phyloP scores from a whole-genome alignment of 768 basidiomycete species.

The Pulveroboletus sp. region DNA sequence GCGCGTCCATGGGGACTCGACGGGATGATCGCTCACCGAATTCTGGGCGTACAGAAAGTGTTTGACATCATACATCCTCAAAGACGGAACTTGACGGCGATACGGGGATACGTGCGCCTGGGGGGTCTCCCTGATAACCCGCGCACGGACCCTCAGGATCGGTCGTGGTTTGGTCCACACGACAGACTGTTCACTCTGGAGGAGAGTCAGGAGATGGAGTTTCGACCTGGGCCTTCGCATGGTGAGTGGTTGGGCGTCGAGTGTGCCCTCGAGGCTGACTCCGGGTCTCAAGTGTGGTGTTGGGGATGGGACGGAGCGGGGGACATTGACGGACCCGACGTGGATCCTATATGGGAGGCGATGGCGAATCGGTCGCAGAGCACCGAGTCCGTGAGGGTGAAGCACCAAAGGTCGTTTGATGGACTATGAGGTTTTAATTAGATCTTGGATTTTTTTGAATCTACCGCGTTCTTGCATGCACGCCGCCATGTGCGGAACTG shows the following conservation, averaged over 20 bases:
- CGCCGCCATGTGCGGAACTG: neutral
- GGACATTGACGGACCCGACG: constrained; percentile 95
- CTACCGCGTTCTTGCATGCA: no score
- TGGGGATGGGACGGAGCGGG: constrained; percentile 99
- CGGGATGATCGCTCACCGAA: constrained; percentile 3
- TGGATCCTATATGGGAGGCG: constrained; percentile 94
- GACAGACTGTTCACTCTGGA: constrained; percentile 90
- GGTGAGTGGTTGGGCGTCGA: constrained; percentile 47
- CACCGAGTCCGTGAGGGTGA: constrained; percentile 58
- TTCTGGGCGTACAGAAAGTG: constrained; percentile 59
- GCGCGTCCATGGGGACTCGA: constrained; percentile 19
- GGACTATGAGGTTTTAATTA: constrained; percentile 16
- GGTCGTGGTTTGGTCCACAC: constrained; percentile 97
- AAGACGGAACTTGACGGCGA: constrained; percentile 90
- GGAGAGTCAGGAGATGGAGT: constrained; percentile 73
- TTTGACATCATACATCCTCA: constrained; percentile 92
- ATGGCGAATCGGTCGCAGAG: constrained; percentile 64
- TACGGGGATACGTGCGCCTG: constrained; percentile 88
- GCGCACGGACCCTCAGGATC: constrained; percentile 93
- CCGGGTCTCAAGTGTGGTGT: constrained; percentile 78
- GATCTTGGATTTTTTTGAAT: constrained; percentile 9
- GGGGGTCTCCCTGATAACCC: constrained; percentile 97
- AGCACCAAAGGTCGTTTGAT: constrained; percentile 54
- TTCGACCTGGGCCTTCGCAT: constrained; percentile 76
- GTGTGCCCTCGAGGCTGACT: constrained; percentile 5